A percentile compares a stretch with the other conserved stretches of the same genome.
These are phyloP conservation scores for Apiotrichum sp. DNA, from an alignment of 1,284 basidiomycete genomes.

Conservation along the genomic window DNA sequence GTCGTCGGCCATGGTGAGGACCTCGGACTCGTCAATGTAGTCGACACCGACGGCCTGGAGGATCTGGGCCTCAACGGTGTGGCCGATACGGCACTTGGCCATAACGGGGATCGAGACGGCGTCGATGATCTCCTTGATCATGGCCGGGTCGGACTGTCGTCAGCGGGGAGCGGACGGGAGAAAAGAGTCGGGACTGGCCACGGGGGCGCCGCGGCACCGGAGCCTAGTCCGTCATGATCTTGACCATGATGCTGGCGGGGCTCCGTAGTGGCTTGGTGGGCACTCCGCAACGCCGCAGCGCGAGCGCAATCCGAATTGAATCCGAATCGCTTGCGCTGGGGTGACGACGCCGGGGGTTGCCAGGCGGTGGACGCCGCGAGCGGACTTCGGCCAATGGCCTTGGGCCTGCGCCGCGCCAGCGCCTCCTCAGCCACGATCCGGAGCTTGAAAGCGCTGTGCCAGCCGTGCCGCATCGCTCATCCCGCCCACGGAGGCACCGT, in stretches of 20 bases:
- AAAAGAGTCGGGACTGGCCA: neutral
- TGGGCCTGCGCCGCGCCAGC: too few relatives aligned
- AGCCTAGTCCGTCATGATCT: neutral
- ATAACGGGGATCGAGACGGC: conserved; percentile 75
- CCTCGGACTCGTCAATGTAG: conserved; percentile 97
- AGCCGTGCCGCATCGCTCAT: too few relatives aligned
- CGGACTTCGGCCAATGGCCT: too few relatives aligned
- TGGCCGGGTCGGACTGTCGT: conserved; percentile 77
- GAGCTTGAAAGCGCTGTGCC: too few relatives aligned
- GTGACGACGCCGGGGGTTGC: neutral
- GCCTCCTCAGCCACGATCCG: too few relatives aligned
- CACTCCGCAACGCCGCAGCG: too few relatives aligned
- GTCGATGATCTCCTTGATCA: conserved; percentile 95
- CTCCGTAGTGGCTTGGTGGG: too few relatives aligned
- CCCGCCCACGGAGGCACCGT: too few relatives aligned
- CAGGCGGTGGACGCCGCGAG: too few relatives aligned
- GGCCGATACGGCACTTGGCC: conserved; percentile 72
- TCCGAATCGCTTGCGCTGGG: neutral
- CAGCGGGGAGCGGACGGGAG: conserved; percentile 1
- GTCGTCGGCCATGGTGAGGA: conserved; percentile 91
- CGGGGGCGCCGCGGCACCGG: neutral
- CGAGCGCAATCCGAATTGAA: too few relatives aligned
- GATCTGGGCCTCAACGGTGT: conserved; percentile 96
- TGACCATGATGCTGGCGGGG: too few relatives aligned
- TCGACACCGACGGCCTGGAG: conserved; percentile 91